Percentiles rank a stretch among this genome's conserved stretches.
Evolutionary conservation across 129 eudicot genomes (phyloP).

Genomic region (Silybum marianum): DNA sequence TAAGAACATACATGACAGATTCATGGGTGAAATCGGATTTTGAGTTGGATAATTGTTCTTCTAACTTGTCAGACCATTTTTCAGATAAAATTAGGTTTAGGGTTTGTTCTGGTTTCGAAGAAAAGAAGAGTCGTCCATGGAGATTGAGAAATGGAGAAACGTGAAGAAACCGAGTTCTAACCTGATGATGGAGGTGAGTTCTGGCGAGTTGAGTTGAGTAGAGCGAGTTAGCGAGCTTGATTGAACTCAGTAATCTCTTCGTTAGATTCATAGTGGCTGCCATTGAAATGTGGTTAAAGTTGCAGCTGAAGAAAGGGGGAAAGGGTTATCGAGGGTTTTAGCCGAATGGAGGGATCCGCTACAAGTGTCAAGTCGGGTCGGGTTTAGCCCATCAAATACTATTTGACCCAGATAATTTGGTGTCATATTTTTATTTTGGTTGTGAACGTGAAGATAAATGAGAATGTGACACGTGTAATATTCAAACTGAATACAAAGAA

Average conservation of each 20-base stretch:
- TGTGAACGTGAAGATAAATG: no score
- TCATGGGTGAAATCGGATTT: slow-evolving; percentile 59
- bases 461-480: no score
- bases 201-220: slow-evolving; percentile 41
- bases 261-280: slow-evolving; percentile 60
- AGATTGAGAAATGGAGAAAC: slow-evolving; percentile 11
- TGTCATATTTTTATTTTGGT: no score
- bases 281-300: background rate
- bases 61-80: slow-evolving; percentile 57
- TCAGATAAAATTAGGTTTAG: slow-evolving; percentile 49
- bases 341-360: background rate
- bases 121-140: slow-evolving; percentile 43
- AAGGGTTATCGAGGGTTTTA: slow-evolving; percentile 39
- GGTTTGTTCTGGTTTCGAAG: slow-evolving; percentile 58
- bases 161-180: background rate
- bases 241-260: slow-evolving; percentile 44
- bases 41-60: slow-evolving; percentile 37
- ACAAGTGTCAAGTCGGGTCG: background rate
- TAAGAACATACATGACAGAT: slow-evolving; percentile 63
- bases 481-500: no score
- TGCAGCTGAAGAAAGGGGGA: background rate
- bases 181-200: slow-evolving; percentile 28
- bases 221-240: slow-evolving; percentile 49
- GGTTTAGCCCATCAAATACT: background rate
- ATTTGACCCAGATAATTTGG: background rate